phyloP scores from a whole-genome alignment of 2,329 filamentous ascomycete species.

The Neopestalotiopsis sp. region DNA sequence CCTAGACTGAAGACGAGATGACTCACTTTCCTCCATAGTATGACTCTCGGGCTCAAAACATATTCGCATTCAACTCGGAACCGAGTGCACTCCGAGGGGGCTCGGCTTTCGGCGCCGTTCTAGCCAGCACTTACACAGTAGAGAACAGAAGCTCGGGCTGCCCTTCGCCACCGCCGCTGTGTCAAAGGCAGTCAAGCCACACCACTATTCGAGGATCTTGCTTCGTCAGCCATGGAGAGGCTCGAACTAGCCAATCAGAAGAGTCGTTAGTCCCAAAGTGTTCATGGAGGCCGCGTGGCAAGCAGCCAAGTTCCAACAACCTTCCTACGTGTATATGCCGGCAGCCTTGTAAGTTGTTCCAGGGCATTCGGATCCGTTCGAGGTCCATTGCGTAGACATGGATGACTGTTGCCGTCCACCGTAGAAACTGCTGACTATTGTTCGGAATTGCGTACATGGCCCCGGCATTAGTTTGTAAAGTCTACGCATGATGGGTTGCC shows the following conservation, averaged over 20 bases:
- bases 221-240: neutral
- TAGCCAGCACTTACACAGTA: neutral
- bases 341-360: constrained; percentile 14
- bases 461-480: constrained; percentile 16
- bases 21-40: neutral
- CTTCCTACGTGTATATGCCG: neutral
- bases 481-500: constrained; percentile 17
- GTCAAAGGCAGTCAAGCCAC: constrained; percentile 10
- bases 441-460: constrained; percentile 10
- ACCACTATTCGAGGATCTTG: neutral
- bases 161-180: constrained; percentile 5
- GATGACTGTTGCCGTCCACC: constrained; percentile 7
- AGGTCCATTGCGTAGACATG: constrained; percentile 20
- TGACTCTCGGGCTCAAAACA: neutral
- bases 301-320: neutral
- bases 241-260: constrained; percentile 5
- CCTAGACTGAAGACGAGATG: neutral
- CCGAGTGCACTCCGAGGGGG: constrained; percentile 15
- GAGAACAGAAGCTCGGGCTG: neutral
- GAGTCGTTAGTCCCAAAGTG: neutral
- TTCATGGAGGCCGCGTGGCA: constrained; percentile 22
- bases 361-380: constrained; percentile 19
- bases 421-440: neutral
- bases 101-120: neutral
- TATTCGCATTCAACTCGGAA: constrained; percentile 10